phyloP scores from a whole-genome alignment of 108 stramenopile genomes.

The Schizochytrium sp. region DNA sequence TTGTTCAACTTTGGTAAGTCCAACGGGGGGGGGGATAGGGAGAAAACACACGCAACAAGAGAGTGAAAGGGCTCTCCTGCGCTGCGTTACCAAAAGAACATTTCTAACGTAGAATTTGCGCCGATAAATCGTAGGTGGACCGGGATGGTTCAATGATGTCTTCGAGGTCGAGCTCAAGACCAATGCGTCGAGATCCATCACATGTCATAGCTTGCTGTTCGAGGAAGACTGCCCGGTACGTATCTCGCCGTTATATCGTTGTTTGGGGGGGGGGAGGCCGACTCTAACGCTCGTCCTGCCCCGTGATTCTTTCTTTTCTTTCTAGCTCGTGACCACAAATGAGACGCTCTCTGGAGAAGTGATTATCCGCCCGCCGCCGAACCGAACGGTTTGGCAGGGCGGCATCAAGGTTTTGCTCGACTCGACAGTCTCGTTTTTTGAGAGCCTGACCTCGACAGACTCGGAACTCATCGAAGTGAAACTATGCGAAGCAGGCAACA shows the following conservation, averaged over 20 bases:
- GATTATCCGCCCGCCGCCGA: not conserved
- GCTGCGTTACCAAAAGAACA: no score
- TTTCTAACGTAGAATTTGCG: no score
- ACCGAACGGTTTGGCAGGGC: not conserved
- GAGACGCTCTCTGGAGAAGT: not conserved
- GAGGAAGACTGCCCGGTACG: not conserved
- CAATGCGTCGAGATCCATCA: not conserved
- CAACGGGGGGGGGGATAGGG: no score
- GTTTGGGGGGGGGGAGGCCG: no score
- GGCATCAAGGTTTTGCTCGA: not conserved
- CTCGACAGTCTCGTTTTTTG: not conserved
- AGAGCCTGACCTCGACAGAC: not conserved
- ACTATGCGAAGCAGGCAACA: not conserved
- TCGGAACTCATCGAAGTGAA: not conserved
- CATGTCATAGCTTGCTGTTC: not conserved
- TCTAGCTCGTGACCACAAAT: not conserved
- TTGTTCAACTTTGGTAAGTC: no score
- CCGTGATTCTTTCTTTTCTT: not conserved
- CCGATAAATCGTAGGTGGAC: not conserved
- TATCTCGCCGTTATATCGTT: not conserved
- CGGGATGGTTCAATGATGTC: conserved; percentile 17
- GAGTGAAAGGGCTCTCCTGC: no score
- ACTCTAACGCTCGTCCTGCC: not conserved
- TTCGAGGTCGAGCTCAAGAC: not conserved
- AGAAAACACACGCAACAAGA: no score